A percentile compares a stretch with the other conserved stretches of the same genome.
phyloP scores from a whole-genome alignment of 306 rosid species.

The Herpetospermum pedunculosum region DNA sequence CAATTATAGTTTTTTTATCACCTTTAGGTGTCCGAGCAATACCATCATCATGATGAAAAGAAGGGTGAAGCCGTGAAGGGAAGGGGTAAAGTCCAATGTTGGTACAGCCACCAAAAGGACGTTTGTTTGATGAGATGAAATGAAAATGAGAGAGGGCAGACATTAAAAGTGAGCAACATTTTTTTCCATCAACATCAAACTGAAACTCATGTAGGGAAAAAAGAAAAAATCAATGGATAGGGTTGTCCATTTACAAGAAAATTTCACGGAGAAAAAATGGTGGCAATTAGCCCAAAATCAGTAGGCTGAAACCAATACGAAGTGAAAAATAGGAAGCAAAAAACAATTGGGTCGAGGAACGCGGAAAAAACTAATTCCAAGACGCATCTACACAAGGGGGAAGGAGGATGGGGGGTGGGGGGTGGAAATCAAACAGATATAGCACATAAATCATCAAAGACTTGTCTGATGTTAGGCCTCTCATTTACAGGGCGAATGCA shows the following conservation, averaged over 20 bases:
- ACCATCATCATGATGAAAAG: too few species aligned
- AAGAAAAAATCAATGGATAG: conserved; percentile 30
- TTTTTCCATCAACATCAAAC: conserved; percentile 39
- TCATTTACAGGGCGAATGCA: conserved; percentile 98
- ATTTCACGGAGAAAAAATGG: conserved; percentile 32
- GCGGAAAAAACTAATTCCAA: conserved; percentile 6
- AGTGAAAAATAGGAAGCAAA: conserved; percentile 31
- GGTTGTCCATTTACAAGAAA: conserved; percentile 77
- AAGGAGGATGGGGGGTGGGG: background rate
- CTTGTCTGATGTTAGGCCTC: conserved; percentile 99
- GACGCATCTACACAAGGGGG: conserved; percentile 8
- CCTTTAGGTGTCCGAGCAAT: too few species aligned
- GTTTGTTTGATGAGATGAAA: background rate
- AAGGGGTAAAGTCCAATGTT: too few species aligned
- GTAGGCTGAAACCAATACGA: conserved; percentile 55
- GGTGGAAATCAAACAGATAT: conserved; percentile 42
- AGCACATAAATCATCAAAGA: conserved; percentile 73
- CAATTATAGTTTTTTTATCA: too few species aligned
- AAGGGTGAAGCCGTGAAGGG: too few species aligned
- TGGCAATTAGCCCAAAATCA: conserved; percentile 52
- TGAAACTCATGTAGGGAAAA: conserved; percentile 28
- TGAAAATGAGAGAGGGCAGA: background rate
- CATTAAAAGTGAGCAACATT: conserved; percentile 13
- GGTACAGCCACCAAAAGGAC: too few species aligned
- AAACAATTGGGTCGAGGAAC: conserved; percentile 65